Evolutionary conservation across 2,329 filamentous ascomycete species (phyloP).

Genomic region (Colletotrichum camelliae): DNA sequence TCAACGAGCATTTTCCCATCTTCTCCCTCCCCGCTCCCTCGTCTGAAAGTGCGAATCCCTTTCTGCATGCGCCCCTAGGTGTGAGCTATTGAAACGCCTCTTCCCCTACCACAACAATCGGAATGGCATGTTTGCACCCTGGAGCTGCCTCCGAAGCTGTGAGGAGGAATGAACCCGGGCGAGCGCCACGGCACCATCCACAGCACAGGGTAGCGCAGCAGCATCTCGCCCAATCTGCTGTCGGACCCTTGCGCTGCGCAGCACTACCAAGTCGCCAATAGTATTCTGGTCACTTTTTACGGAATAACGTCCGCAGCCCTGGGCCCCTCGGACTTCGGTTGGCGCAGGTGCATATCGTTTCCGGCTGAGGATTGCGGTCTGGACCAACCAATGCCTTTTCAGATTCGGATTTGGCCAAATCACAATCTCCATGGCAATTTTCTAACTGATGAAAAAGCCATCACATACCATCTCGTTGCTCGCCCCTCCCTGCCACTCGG

Average conservation of each 20-base stretch:
- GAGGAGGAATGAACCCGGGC: not conserved
- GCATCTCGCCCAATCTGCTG: not conserved
- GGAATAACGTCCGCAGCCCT: not conserved
- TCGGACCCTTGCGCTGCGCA: slow-evolving; percentile 1
- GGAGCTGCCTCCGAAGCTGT: slow-evolving; percentile 18
- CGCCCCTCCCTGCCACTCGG: not conserved
- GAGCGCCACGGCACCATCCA: not conserved
- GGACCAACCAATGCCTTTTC: not conserved
- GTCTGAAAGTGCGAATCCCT: not conserved
- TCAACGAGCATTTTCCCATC: slow-evolving; percentile 11
- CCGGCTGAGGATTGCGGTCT: not conserved
- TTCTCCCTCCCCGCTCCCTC: not conserved
- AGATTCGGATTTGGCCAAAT: not conserved
- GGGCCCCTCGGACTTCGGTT: not conserved
- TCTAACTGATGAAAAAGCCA: not conserved
- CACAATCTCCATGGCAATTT: not conserved
- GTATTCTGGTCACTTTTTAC: not conserved
- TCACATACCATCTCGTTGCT: not conserved
- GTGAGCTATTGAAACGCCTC: not conserved
- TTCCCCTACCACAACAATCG: slow-evolving; percentile 6
- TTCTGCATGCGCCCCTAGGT: not conserved
- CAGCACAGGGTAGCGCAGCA: not conserved
- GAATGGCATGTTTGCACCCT: slow-evolving; percentile 18
- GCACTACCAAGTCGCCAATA: not conserved
- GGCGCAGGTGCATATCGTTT: not conserved